Conservation (phyloP, 2,329 filamentous ascomycete species). For the Aspergillus sp. region DNA sequence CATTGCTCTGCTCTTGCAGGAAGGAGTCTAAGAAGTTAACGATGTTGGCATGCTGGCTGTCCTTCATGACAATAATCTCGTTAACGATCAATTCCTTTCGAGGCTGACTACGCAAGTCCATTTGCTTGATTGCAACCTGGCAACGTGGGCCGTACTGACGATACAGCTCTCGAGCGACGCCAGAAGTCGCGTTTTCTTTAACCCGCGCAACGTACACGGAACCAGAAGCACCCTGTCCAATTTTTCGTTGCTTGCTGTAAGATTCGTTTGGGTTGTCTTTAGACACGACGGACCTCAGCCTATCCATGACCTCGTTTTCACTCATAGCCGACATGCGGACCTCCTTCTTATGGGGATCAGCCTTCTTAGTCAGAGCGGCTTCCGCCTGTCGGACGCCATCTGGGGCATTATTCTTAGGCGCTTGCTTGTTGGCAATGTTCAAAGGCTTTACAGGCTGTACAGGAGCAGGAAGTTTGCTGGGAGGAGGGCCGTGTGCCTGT, state of each 20-base stretch:
- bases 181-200: constrained; percentile 81
- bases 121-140: constrained; percentile 98
- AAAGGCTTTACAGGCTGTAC: constrained; percentile 69
- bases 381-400: constrained; percentile 88
- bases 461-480: constrained; percentile 59
- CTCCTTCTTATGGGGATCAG: constrained; percentile 78
- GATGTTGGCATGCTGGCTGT: constrained; percentile 96
- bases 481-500: constrained; percentile 48
- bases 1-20: constrained; percentile 86
- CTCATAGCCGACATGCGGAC: constrained; percentile 99
- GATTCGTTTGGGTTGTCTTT: constrained; percentile 92
- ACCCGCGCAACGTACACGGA: constrained; percentile 98
- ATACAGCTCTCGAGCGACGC: constrained; percentile 73
- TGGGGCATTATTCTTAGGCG: constrained; percentile 42
- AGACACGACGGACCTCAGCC: constrained; percentile 88
- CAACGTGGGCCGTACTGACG: constrained; percentile 76
- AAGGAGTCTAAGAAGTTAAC: constrained; percentile 98
- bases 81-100: constrained; percentile 98
- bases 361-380: constrained; percentile 79
- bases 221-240: constrained; percentile 95
- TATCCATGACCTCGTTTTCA: constrained; percentile 95
- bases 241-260: constrained; percentile 99
- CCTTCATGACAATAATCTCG: constrained; percentile 99
- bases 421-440: constrained; percentile 70
- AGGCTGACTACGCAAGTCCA: constrained; percentile 96